Percentiles rank a stretch among this genome's conserved stretches.
Evolutionary conservation across 768 basidiomycete genomes (phyloP).

Genomic region (Tephrocybe sp.): DNA sequence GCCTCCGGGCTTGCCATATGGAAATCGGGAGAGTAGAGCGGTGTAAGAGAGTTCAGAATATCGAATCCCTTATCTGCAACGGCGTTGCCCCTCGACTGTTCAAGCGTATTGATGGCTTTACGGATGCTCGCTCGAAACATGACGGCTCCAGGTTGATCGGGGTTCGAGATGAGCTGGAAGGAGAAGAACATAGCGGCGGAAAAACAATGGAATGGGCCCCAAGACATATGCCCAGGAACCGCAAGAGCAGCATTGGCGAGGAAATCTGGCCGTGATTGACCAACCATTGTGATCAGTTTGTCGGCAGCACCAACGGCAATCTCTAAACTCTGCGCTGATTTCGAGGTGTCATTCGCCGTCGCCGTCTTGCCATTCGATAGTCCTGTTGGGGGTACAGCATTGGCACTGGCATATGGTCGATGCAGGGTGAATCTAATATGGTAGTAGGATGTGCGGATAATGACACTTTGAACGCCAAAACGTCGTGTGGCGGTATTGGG

Average conservation of each 20-base stretch:
- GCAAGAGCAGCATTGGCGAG: constrained; percentile 65
- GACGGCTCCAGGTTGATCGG: constrained; percentile 76
- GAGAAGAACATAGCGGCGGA: constrained; percentile 90
- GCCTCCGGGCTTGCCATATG: constrained; percentile 46
- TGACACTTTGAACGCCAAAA: constrained; percentile 78
- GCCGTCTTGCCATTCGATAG: constrained; percentile 23
- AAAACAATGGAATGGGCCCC: constrained; percentile 84
- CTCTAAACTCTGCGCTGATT: constrained; percentile 62
- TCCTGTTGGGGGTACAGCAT: constrained; percentile 20
- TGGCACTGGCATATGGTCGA: constrained; percentile 65
- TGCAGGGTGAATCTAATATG: constrained; percentile 87
- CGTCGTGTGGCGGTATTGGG: constrained; percentile 58
- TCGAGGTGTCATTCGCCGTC: constrained; percentile 36
- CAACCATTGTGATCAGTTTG: constrained; percentile 75
- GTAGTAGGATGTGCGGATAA: constrained; percentile 74
- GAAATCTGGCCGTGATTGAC: constrained; percentile 76
- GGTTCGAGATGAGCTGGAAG: constrained; percentile 82
- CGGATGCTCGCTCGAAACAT: constrained; percentile 76
- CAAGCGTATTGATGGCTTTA: constrained; percentile 65
- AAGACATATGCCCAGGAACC: constrained; percentile 81
- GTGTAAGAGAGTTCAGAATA: constrained; percentile 69
- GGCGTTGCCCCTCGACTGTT: constrained; percentile 60
- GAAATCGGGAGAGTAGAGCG: constrained; percentile 70
- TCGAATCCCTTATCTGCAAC: constrained; percentile 76
- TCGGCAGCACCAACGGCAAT: constrained; percentile 77